phyloP scores from a whole-genome alignment of 345 rosid species.

The Eucalyptus fibrosa region DNA sequence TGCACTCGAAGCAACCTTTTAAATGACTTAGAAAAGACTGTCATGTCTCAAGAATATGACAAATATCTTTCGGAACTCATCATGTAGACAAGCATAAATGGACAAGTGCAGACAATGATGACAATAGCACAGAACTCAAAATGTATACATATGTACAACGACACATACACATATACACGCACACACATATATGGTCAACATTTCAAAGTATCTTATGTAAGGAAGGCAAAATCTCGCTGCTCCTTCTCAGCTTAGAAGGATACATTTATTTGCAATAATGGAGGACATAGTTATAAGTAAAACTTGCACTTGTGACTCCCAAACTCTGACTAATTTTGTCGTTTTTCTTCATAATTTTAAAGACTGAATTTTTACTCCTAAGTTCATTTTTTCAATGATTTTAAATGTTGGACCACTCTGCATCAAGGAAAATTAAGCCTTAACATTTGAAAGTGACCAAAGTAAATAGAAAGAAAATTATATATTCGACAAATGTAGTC shows the following conservation, averaged over 20 bases:
- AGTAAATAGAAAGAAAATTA: background rate
- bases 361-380: background rate
- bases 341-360: background rate
- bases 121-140: background rate
- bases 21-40: background rate
- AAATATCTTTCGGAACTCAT: background rate
- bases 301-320: background rate
- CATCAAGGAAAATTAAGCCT: background rate
- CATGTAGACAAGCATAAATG: background rate
- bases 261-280: background rate
- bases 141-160: background rate
- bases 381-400: background rate
- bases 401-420: background rate
- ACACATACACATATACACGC: background rate
- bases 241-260: background rate
- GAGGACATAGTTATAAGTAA: background rate
- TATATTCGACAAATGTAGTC: background rate
- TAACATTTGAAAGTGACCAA: background rate
- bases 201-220: background rate
- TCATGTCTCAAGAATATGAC: background rate
- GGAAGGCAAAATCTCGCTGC: background rate
- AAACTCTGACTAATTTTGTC: background rate
- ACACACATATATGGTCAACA: background rate
- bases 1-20: slow-evolving; percentile 91
- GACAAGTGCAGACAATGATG: background rate